These are phyloP conservation scores for Podospora pseudocomata DNA, from an alignment of 495 filamentous ascomycete species.

Conservation along the genomic window DNA sequence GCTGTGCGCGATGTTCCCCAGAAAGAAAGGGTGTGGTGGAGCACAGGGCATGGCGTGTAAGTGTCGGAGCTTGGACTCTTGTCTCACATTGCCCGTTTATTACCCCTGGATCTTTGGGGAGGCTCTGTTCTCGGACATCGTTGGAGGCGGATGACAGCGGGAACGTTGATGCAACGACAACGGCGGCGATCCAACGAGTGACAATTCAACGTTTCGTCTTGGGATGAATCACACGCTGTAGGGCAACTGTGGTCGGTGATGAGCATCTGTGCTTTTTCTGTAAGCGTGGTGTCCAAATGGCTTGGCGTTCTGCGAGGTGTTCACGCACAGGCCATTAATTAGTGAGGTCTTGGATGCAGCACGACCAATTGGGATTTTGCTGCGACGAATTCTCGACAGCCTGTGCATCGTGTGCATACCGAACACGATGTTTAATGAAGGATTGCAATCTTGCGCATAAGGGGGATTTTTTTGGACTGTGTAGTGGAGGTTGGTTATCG, in stretches of 20 bases:
- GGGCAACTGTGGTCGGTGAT: background rate
- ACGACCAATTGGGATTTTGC: background rate
- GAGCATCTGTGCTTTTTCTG: background rate
- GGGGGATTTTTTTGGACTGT: no score
- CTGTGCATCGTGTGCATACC: background rate
- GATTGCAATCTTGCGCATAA: no score
- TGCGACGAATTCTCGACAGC: background rate
- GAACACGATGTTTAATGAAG: no score
- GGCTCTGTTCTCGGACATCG: constrained; percentile 3
- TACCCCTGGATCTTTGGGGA: background rate
- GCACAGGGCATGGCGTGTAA: background rate
- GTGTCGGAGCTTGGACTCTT: constrained; percentile 14
- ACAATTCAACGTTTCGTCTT: constrained; percentile 1
- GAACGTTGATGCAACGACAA: constrained; percentile 10
- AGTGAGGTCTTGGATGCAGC: background rate
- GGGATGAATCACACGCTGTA: constrained; percentile 1
- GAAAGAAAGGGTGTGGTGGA: constrained; percentile 6
- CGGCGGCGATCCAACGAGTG: background rate
- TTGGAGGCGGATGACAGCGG: background rate
- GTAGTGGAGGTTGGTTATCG: no score
- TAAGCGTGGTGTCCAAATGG: background rate
- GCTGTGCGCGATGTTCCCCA: background rate
- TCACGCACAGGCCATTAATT: background rate
- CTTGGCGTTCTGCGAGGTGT: background rate
- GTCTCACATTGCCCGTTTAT: constrained; percentile 13